Base-by-base conservation (phyloP, 148 eudicot species). In the Chenopodium berlandieri region DNA sequence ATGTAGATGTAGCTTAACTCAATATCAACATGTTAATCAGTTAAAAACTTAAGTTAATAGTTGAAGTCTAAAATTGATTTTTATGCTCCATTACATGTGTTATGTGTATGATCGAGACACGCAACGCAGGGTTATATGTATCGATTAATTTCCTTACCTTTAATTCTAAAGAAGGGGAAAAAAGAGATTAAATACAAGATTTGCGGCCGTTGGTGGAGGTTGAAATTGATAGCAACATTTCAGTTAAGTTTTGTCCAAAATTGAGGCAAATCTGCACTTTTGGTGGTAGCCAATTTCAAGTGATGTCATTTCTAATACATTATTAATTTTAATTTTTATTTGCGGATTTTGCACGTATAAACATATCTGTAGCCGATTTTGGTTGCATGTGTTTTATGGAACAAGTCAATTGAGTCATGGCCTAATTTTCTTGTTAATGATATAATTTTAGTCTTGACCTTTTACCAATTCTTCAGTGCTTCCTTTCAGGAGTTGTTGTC, bases 361-460 rank as follows among this genome's bases (percentile, higher is more conserved):
- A 75, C 78, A 31, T 56, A 75, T 54, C 78, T 75, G 12, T 46
- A 2, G 78, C 66, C 78, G 78, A 30, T 16, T 54, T 75, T 54
- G 9, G 20, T 20, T 75, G 64, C 20, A 19, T 8, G 37, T 30
- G 32, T 67, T 12, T 67, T 67, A 67, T 67, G 10, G 19, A 10
- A n/a, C 31, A 25, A 7, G 37, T 67, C 71, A 56, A 67, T 67
- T 30, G 7, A 67, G 7, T 67, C 71, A 67, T 27, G 34, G 71
- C 71, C 37, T 30, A 12, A 67, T 67, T 67, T 65, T 65, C 14
- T 65, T 65, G 27, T 65, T 67, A 0, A 25, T 27, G 20, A 1
- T 10, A 16, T 56, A 56, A 56, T 17, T 40, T 40, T 3, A 56
- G 22, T 13, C 62, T 56, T 56, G 62, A 14, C 62, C 62, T 17